A percentile compares a stretch with the other conserved stretches of the same genome.
Conservation (phyloP, 495 filamentous ascomycete genomes). For the Astrothelium macrocarpum region DNA sequence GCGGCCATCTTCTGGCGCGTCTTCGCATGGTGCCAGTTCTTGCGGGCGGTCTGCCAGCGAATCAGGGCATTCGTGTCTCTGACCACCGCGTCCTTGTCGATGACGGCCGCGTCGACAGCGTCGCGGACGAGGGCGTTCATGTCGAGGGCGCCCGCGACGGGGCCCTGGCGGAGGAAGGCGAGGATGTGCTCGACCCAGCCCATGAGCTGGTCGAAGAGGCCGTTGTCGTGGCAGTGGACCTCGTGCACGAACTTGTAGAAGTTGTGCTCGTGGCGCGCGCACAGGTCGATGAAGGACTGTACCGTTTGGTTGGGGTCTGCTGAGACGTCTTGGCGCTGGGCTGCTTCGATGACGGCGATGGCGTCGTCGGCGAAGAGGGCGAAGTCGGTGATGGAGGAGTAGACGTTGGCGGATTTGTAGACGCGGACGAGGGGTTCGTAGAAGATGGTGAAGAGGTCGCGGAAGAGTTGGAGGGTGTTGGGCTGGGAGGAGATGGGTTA, state of each 20-base stretch:
- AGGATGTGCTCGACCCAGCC: conserved; percentile 95
- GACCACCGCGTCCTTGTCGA: conserved; percentile 65
- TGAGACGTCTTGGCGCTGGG: conserved; percentile 81
- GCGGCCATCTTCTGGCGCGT: conserved; percentile 98
- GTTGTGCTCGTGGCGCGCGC: conserved; percentile 85
- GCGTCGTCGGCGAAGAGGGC: conserved; percentile 85
- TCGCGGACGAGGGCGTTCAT: conserved; percentile 88
- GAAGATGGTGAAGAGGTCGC: conserved; percentile 96
- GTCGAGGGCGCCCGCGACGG: conserved; percentile 64
- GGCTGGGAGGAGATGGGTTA: conserved; percentile 35
- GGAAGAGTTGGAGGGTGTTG: conserved; percentile 83
- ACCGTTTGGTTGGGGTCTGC: conserved; percentile 97
- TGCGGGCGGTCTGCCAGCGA: conserved; percentile 85
- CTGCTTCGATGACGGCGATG: conserved; percentile 77
- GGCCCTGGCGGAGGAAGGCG: conserved; percentile 81
- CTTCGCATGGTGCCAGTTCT: conserved; percentile 96
- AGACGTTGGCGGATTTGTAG: conserved; percentile 98
- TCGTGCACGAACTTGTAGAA: conserved; percentile 99
- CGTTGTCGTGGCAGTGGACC: conserved; percentile 95
- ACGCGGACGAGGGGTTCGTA: conserved; percentile 94
- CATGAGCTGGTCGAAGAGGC: conserved; percentile 92
- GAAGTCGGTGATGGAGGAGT: conserved; percentile 93
- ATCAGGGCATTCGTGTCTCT: conserved; percentile 76
- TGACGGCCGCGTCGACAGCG: conserved; percentile 52
- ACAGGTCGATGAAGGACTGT: conserved; percentile 97